Evolutionary conservation across 176 grass and related monocot genomes (phyloP).

Genomic region (Zoysia japonica): DNA sequence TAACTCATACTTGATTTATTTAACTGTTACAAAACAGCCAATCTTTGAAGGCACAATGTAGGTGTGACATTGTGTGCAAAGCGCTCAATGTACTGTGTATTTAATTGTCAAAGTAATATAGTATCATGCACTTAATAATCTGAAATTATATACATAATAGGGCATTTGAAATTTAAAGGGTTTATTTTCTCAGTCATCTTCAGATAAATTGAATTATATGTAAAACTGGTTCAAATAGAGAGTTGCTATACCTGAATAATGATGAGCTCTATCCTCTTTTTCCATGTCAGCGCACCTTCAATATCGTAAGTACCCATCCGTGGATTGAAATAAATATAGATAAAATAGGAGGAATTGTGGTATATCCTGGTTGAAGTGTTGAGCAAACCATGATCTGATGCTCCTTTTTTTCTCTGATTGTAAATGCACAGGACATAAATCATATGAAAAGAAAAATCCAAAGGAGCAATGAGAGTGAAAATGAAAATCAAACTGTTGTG

Average conservation of each 20-base stretch:
- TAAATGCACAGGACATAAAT: constrained; percentile 92
- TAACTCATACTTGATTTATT: too few species aligned
- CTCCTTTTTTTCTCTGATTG: constrained; percentile 86
- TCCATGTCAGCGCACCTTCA: constrained; percentile 83
- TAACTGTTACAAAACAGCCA: too few species aligned
- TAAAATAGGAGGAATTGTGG: background rate
- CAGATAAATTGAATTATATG: background rate
- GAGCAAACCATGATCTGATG: constrained; percentile 76
- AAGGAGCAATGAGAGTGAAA: constrained; percentile 2
- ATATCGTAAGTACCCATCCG: constrained; percentile 91
- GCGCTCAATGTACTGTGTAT: background rate
- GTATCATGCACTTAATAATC: background rate
- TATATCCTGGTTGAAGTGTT: constrained; percentile 16
- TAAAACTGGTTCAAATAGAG: background rate
- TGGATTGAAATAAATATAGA: constrained; percentile 17
- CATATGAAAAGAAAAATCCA: constrained; percentile 53
- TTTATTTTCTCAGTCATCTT: too few species aligned
- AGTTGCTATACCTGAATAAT: constrained; percentile 78
- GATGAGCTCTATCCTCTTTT: constrained; percentile 81
- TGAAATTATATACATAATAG: background rate
- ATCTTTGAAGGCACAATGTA: too few species aligned
- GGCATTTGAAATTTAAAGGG: background rate
- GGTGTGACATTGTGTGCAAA: too few species aligned
- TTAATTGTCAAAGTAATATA: constrained; percentile 9
- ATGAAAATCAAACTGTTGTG: background rate